These are phyloP conservation scores for Trichoderma sp. DNA, from an alignment of 2,329 filamentous ascomycete genomes.

Conservation along the genomic window DNA sequence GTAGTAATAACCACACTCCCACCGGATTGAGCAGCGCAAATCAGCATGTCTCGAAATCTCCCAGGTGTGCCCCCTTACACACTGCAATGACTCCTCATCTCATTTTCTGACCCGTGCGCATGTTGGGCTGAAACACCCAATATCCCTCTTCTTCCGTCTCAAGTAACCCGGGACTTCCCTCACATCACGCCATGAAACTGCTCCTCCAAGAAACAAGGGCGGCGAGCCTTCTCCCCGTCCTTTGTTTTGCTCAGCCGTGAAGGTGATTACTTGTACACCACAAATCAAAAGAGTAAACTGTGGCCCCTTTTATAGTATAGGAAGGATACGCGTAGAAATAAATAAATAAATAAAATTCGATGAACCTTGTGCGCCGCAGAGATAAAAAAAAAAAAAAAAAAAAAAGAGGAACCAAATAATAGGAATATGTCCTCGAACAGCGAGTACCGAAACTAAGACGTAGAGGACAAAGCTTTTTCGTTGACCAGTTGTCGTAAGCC, in stretches of 20 bases:
- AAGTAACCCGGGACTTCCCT: not conserved
- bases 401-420: not conserved
- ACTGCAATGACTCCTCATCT: not conserved
- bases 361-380: slow-evolving; percentile 17
- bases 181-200: not conserved
- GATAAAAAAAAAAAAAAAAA: slow-evolving; percentile 11
- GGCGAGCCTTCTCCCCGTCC: not conserved
- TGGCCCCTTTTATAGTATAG: slow-evolving; percentile 20
- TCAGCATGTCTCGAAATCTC: not conserved
- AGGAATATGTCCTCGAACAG: not conserved
- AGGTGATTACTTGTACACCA: slow-evolving; percentile 17
- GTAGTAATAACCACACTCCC: not conserved
- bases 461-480: not conserved
- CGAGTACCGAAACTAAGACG: not conserved
- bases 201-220: not conserved
- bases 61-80: not conserved
- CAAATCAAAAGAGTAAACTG: slow-evolving; percentile 6
- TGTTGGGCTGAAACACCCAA: not conserved
- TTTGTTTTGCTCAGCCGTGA: not conserved
- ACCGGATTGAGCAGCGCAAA: not conserved
- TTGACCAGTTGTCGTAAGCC: not conserved
- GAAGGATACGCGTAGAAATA: slow-evolving; percentile 20
- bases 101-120: not conserved
- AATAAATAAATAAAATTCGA: slow-evolving; percentile 21
- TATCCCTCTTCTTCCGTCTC: not conserved